Base-by-base conservation (phyloP, 345 rosid genomes). In the Rhizophora apiculata region DNA sequence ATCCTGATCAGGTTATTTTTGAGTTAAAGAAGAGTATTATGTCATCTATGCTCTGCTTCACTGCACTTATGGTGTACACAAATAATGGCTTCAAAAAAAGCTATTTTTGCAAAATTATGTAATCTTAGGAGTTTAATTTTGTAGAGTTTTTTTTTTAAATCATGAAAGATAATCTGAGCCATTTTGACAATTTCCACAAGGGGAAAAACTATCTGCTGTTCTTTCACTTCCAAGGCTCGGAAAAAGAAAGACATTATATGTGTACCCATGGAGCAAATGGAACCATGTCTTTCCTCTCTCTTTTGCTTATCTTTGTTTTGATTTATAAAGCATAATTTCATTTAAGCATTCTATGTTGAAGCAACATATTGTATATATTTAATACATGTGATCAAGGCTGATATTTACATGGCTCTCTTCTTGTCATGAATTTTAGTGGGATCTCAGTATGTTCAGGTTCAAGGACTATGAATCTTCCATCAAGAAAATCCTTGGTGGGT, bases 401-500 rank as follows among this genome's bases (percentile, higher is more conserved):
- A 52, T 55, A 24, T 39, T 64, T 32, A 55, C 32, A 13, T 60
- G 11, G 21, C 8, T 60, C 30, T 65, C 9, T 48, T 39, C 31
- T 67, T 76, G 16, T 37, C 30, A 62, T 53, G 21, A 68, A 29
- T 43, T 48, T 69, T 71, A 71, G 39, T 82, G 85, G 93, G 84
- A 72, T 80, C 68, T 80, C 84, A 48, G 70, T 57, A 37, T 73
- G 79, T 70, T 49, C 85, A 39, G 73, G 65, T 72, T 72, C 69
- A 53, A 85, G 72, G 76, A 68, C 76, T 69, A 71, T 54, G 76
- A 75, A 67, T 72, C 36, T 52, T 65, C 56, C 84, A 61, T 63
- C 80, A 54, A 81, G 80, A 82, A 85, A 69, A 74, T 66, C 77
- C 78, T 81, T 67, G 39, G 72, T 57, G 89, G 96, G 86, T 79